Base-by-base conservation (phyloP, 1,284 basidiomycete species). In the Melampsora americana region DNA sequence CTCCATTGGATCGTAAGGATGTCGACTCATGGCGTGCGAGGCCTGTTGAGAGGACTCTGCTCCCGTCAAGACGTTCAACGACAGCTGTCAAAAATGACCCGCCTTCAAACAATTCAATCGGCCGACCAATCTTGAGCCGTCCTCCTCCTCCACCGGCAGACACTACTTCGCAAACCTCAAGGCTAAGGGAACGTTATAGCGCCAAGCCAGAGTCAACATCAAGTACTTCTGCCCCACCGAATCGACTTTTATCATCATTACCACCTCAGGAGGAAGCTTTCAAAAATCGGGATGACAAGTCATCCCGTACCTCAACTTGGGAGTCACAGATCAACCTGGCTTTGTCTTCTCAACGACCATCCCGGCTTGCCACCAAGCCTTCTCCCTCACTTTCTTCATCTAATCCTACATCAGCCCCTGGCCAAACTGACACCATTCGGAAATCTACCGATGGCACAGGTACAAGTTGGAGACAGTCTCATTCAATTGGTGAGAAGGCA, bases 201-300 rank as follows among this genome's bases (percentile, higher is more conserved):
- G 28, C 53, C 20, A 5, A 5, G 2, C 26, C 32, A 42, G 56
- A 74, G 28, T 42, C 44, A 20, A 26, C 64, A 32, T 59, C 20
- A 50, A 44, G 53, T 12, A 35, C 64, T 16, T 60, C 50, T 39
- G 61, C 30, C 42, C 30, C 48, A 20, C 32, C 68, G n/a, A 14
- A 39, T n/a, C 18, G 30, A 39, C 3, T 26, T 35, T 30, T 20
- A 18, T 26, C 64, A 28, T 18, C 64, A 14, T 32, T 74, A 60
- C 64, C 71, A 66, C 53, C 71, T 30, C 71, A 74, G 28, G 61
- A 74, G 26, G 64, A 66, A 23, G 71, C 64, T 59, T 74, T 74
- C 35, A 74, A 74, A 44, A 66, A 28, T 26, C 48, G 61, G 35
- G 32, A 66, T 5, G 30, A 35, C 16, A 28, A 26, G 28, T 16